Base-by-base conservation (phyloP, 2,329 filamentous ascomycete genomes). In the Alternaria metachromatica region DNA sequence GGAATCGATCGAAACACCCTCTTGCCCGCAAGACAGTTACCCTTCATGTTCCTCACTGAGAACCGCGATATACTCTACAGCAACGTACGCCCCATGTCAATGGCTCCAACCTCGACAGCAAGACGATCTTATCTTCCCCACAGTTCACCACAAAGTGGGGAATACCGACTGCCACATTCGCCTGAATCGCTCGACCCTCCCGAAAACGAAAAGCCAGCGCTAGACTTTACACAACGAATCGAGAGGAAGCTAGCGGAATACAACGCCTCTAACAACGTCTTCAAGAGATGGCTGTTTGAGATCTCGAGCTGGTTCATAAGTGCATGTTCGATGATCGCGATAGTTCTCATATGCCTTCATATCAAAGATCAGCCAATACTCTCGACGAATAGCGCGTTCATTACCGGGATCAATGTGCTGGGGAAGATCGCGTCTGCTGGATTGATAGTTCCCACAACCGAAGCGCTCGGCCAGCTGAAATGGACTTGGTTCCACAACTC, bases 381-480 rank as follows among this genome's bases (percentile, higher is more conserved):
- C 25, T 26, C 25, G 6, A 26, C 25, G 25, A 26, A 26, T 26
- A 9, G 25, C 25, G 25, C 25, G 8, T 26, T 26, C 25, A 26
- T 28, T 11, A 11, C 26, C 9, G 9, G 9, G 26, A 11, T 11
- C 6, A 70, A 71, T 1, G 26, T 71, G 0, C n/a, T 76, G 0
- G 66, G 69, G 7, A 73, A 71, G 13, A 11, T 76, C 2, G 58
- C 66, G 0, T 69, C 69, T 0, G 74, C 68, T 2, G 66, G 69
- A 15, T 62, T 76, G 0, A 67, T 74, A 4, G 30, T 76, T 0
- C 74, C 72, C 3, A 69, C 70, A 0, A 59, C 72, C 2, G 73
- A 77, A 61, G 72, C 69, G 2, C 60, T 77, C 0, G 73, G 74
- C 0, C 73, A 77, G 21, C 49, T 76, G 4, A 77, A 76, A 49